Evolutionary conservation across 1,284 basidiomycete genomes (phyloP), one percentile per base, ranked within the genome.

Genomic region (Leccinum griseonigrum): DNA sequence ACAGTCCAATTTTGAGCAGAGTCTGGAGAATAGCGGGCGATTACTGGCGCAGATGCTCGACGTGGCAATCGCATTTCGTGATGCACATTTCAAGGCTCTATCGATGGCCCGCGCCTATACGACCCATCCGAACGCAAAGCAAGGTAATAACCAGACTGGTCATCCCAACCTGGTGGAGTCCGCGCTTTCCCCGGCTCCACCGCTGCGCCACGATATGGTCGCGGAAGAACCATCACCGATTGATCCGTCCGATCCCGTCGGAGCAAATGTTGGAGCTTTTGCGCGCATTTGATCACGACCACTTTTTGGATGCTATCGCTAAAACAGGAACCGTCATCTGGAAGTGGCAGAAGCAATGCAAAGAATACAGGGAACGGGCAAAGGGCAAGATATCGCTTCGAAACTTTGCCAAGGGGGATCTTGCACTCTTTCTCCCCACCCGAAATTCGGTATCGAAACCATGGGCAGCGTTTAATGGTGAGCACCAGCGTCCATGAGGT

Each of bases 381-480:
- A 93, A 92, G 75, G 92, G 95, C 63, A 97, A 96, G 78, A 95
- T 98, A 60, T 92, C 94, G 1, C 97, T 97, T 75, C 83, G 93
- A 67, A 94, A 95, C 77, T 98, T 98, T 69, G 82, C 89, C 4
- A 94, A 94, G 72, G 94, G 95, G 13, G 96, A 98, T 77, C 80
- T 99, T 57, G 95, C 95, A 0, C 81, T 99, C 40, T 99, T 99
- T 77, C 79, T 99, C 32, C 97, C 97, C 1, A 98, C 97, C 0
- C 83, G 96, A 56, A 97, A 97, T 74, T 93, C 94, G 18, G 85
- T 93, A 1, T 89, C 91, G 46, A 94, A 94, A 72, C 92, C 94
- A 1, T 98, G 95, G 95, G 95, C 95, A n/a, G 95, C 95, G 16
- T 97, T 97, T 77, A 97, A 97, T 76, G 91, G 91, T 91, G 70